phyloP scores from a whole-genome alignment of 495 filamentous ascomycete species.

The Penicillium soppii region DNA sequence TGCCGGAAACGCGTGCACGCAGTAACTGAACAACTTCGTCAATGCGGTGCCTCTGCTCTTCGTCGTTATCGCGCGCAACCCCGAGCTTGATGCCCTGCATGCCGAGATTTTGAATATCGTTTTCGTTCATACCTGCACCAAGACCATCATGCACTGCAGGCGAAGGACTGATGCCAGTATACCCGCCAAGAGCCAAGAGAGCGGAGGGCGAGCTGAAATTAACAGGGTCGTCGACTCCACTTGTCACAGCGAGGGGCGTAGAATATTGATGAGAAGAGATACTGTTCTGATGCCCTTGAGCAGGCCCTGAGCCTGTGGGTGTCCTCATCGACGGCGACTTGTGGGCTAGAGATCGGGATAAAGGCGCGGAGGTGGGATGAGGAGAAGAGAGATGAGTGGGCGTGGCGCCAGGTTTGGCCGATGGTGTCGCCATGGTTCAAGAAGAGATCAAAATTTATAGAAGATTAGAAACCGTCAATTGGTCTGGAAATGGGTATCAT shows the following conservation, averaged over 20 bases:
- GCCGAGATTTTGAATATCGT: conserved; percentile 43
- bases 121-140: conserved; percentile 42
- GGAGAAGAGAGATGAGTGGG: conserved; percentile 49
- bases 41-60: conserved; percentile 55
- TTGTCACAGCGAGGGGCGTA: conserved; percentile 38
- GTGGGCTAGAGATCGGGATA: conserved; percentile 41
- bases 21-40: conserved; percentile 44
- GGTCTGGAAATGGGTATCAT: background rate
- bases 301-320: conserved; percentile 39
- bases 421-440: conserved; percentile 44
- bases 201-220: conserved; percentile 49
- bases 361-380: conserved; percentile 37
- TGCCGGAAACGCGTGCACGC: conserved; percentile 41
- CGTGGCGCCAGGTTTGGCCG: conserved; percentile 45
- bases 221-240: conserved; percentile 40
- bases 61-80: conserved; percentile 45
- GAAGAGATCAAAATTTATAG: background rate
- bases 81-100: conserved; percentile 44
- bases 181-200: conserved; percentile 42
- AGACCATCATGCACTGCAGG: conserved; percentile 42
- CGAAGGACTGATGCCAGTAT: conserved; percentile 44
- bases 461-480: background rate
- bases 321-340: conserved; percentile 47
- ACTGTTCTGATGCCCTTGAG: conserved; percentile 25
- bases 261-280: conserved; percentile 41